Base-by-base conservation (phyloP, 257 asterid species). In the Solanum tarapatanum region DNA sequence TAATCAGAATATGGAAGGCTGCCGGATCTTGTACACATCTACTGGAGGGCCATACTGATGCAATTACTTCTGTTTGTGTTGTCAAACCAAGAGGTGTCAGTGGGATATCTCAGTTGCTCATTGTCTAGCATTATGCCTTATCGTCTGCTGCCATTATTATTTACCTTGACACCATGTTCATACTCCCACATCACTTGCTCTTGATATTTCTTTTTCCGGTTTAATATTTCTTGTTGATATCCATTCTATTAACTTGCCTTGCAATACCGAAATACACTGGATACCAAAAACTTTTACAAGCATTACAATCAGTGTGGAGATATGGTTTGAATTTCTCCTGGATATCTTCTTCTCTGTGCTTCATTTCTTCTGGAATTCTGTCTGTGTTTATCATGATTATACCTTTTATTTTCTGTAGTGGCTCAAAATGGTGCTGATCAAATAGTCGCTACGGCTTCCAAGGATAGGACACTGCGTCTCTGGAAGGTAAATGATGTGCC, bases 391-490 rank as follows among this genome's bases (percentile, higher is more conserved):
- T 60, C 69, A 91, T 33, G 88, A 17, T 19, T 48, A 26, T 66
- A n/a, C 70, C 30, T 79, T 79, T 84, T 28, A 30, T 11, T 77
- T 88, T 88, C 87, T 77, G 86, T 82, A 75, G 58, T 94, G 89
- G 93, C 84, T 43, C 94, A 89, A 73, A 90, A 82, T 69, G 82
- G 58, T 69, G 13, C 26, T 16, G 92, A 92, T 91, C 94, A 93
- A 85, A 88, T 95, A 88, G 98, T 95, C 43, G 98, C 96, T 37
- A 96, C 99, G 76, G 98, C 98, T 87, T 96, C 99, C 51, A 95
- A 97, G 91, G 99, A 97, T 89, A 93, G 95, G 94, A 91, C 98
- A 41, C 66, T 97, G 77, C 92, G 96, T 90, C 89, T 97, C 89
- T 97, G 98, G 98, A 96, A 96, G 98, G 99, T 97, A 93, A 88